Evolutionary conservation across 306 rosid genomes (phyloP).

Genomic region (Prunus padus): DNA sequence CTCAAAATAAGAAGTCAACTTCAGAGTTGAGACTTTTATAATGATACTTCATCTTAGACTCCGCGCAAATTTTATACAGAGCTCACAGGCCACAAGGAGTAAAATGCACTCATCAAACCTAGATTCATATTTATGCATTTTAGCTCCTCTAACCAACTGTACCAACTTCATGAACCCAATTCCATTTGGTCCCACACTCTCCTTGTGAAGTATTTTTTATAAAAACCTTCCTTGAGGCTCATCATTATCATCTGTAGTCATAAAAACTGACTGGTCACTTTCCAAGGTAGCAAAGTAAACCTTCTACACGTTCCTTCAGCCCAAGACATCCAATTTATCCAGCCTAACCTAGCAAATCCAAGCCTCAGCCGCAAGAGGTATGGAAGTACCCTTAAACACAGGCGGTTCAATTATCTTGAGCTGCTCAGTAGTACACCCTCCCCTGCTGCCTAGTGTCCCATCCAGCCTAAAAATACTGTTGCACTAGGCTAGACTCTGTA

Average conservation of each 20-base stretch:
- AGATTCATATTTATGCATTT: neutral
- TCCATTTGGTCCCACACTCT: neutral
- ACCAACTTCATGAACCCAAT: slow-evolving; percentile 9
- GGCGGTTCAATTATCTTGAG: neutral
- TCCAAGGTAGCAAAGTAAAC: neutral
- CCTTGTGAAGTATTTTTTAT: neutral
- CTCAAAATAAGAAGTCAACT: neutral
- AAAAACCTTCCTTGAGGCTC: neutral
- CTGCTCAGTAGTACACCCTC: neutral
- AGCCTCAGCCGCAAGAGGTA: neutral
- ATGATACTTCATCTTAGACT: neutral
- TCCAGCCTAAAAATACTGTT: neutral
- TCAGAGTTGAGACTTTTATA: neutral
- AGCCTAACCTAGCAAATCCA: neutral
- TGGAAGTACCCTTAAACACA: neutral
- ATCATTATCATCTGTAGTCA: neutral
- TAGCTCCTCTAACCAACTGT: neutral
- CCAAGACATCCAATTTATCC: neutral
- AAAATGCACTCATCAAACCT: neutral
- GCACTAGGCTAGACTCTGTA: neutral
- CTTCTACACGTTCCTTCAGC: neutral
- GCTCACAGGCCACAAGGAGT: neutral
- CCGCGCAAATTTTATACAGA: neutral
- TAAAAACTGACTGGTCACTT: neutral
- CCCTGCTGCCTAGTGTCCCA: neutral